phyloP scores from a whole-genome alignment of 805 yeast genomes.

The Candida nonsorbophila region DNA sequence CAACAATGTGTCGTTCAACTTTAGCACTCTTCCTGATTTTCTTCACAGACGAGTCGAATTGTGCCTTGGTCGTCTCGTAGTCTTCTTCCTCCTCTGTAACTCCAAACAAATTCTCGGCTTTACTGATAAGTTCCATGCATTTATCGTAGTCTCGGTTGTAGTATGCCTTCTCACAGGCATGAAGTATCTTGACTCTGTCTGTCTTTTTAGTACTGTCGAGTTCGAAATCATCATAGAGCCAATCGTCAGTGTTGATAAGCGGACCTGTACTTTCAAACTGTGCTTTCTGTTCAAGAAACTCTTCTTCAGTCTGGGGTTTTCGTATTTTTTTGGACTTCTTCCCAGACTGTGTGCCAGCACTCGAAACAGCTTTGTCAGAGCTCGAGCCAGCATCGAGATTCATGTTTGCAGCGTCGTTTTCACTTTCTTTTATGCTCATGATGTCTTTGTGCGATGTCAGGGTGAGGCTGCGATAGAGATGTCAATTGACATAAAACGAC shows the following conservation, averaged over 20 bases:
- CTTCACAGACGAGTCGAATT: constrained; percentile 6
- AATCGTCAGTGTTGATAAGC: constrained; percentile 37
- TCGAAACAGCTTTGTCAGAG: no score
- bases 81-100: constrained; percentile 12
- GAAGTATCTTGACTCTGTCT: constrained; percentile 50
- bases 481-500: no score
- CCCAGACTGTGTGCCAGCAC: no score
- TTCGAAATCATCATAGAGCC: constrained; percentile 29
- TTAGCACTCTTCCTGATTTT: constrained; percentile 24
- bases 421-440: no score
- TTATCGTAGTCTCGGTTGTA: constrained; percentile 45
- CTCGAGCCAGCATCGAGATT: no score
- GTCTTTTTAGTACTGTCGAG: constrained; percentile 37
- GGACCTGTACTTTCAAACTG: constrained; percentile 59
- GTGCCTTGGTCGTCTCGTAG: constrained; percentile 17
- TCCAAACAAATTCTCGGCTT: constrained; percentile 28
- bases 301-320: constrained; percentile 69
- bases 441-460: no score
- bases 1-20: constrained; percentile 46
- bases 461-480: no score
- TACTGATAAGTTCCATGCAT: constrained; percentile 44
- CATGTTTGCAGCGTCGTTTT: no score
- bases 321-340: constrained; percentile 19
- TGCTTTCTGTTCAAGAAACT: constrained; percentile 45
- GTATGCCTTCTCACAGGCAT: constrained; percentile 61